phyloP scores from a whole-genome alignment of 2,329 filamentous ascomycete species.

The Scedosporium minutisporum region DNA sequence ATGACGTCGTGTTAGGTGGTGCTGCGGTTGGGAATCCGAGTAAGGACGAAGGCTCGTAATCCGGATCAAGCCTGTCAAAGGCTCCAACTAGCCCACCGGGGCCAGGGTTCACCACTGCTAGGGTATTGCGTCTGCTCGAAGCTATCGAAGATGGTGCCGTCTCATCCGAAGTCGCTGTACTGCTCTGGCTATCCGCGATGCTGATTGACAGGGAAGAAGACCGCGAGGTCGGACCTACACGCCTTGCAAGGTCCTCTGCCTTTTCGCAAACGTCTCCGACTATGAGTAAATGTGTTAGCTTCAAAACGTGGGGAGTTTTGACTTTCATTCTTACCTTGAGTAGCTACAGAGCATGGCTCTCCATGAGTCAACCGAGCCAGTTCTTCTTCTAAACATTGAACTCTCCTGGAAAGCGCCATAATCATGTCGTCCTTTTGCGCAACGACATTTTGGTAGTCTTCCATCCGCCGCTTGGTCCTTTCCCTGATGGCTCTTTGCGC shows the following conservation, averaged over 20 bases:
- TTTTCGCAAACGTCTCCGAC: neutral
- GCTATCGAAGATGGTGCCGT: neutral
- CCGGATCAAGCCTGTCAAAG: neutral
- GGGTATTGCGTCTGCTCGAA: neutral
- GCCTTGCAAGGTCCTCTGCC: neutral
- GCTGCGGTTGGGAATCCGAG: neutral
- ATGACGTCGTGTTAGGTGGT: neutral
- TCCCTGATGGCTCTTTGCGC: conserved; percentile 81
- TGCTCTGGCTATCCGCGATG: neutral
- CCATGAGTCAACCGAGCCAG: conserved; percentile 57
- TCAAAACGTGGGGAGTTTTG: neutral
- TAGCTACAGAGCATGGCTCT: neutral
- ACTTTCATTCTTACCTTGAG: neutral
- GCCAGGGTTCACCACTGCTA: neutral
- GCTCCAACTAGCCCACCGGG: neutral
- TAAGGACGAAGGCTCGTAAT: neutral
- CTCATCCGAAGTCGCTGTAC: neutral
- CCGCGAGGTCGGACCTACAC: neutral
- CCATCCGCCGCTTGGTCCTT: conserved; percentile 79
- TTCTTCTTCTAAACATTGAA: conserved; percentile 52
- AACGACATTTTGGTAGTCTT: conserved; percentile 23
- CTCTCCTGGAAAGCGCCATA: neutral
- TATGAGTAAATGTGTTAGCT: neutral
- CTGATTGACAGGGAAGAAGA: neutral
- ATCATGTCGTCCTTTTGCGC: conserved; percentile 3